Evolutionary conservation across 306 rosid species (phyloP), one percentile per base, ranked within the genome.

Genomic region (Glycine latifolia): DNA sequence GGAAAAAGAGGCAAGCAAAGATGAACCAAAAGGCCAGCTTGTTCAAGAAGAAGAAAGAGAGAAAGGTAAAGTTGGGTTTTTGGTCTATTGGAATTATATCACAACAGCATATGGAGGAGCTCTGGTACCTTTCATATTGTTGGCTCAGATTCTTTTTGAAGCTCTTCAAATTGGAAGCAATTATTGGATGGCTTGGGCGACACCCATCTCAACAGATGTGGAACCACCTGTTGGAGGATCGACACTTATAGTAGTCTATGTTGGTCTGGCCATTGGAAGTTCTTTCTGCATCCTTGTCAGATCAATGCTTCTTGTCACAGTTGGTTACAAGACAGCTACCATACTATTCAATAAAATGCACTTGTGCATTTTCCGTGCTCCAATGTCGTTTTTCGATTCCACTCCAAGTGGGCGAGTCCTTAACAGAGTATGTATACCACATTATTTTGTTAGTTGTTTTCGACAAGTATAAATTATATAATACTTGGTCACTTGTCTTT

Each of bases 151-250:
- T 83, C 82, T 94, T 37, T 91, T 91, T 81, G 93, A 92, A 85
- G 6, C 74, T 73, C 88, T 92, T 83, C 98, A 92, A 89, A 91
- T 94, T 79, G 97, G 90, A 79, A 91, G 97, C 89, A 90, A 92
- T 79, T 94, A 92, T 80, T 94, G 97, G 97, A 94, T 92, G 91
- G 92, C 97, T 63, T 94, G 93, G 97, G 97, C 97, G 47, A 87
- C 91, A 84, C 97, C 97, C 3, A 79, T 82, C 61, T 92, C 98
- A 12, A 55, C 74, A 41, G 98, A 90, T 26, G 79, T 76, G 66
- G 86, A 88, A 33, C 86, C 91, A 54, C 79, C 87, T 5, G 91
- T 87, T 44, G 62, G 31, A 37, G 82, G 83, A 71, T 81, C 85
- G 35, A 88, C 53, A 26, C 96, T 91, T 47, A 79, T 91, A 71